Base-by-base conservation (phyloP, 805 yeast genomes). In the Torulaspora franciscae region DNA sequence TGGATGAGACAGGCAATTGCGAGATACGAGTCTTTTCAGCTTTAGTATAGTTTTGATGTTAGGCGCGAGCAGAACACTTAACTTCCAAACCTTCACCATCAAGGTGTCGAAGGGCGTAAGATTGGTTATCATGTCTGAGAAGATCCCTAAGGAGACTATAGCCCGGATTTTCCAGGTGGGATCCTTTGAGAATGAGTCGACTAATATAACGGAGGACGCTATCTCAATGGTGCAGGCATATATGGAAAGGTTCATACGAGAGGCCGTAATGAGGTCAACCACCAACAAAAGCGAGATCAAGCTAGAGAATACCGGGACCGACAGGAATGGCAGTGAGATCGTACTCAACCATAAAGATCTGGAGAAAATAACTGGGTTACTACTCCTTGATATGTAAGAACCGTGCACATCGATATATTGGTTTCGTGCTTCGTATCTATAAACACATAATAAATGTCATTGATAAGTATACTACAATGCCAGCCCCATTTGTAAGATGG, bases 301-400 rank as follows among this genome's bases (percentile, higher is more conserved):
- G 26, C 30, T 36, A 30, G 47, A 28, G 8, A 26, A 19, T 4
- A 11, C 17, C n/a, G 35, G 11, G 14, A 28, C 24, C 15, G 23
- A 23, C 3, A 30, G 34, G 7, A 43, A 32, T 6, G 45, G 36
- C 25, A 28, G 15, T n/a, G 52, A 30, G 30, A 19, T 49, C 4
- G 49, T 48, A 14, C 37, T 64, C 10, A 54, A 54, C 6, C 61
- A 58, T 34, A 49, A 52, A 19, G 67, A 63, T 35, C 38, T 64
- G 11, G 67, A 62, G 33, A 51, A 52, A 15, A 55, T 64, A 14
- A 54, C 64, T 14, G 68, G 68, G 0, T 32, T 62, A 27, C 42
- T 64, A 25, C 38, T 64, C 17, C 36, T 64, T 26, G 68, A 64
- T 38, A 62, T 62, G 66, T 61, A 45, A 43, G 22, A 4, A 29